Base-by-base conservation (phyloP, 805 yeast species). In the Lachancea sp. region DNA sequence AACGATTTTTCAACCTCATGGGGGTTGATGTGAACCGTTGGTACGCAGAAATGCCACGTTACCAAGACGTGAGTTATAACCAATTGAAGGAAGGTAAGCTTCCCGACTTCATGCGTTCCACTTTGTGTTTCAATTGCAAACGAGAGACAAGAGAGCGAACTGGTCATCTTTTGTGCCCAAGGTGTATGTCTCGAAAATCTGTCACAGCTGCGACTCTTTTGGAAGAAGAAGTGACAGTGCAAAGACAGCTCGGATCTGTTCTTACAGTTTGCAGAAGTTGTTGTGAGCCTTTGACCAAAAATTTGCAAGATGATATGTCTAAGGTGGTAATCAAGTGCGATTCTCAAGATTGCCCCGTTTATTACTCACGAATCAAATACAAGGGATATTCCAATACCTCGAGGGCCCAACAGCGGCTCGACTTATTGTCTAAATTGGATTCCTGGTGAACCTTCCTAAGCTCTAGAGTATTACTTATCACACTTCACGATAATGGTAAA, bases 21-120 rank as follows among this genome's bases (percentile, higher is more conserved):
- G 98, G 98, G 0, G 92, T 83, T 2, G 83, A 87, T 61, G 71
- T 89, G 5, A 67, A 68, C 30, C 68, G 67, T 3, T 92, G 98
- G 98, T 84, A 78, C 47, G 60, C 61, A 8, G 84, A 78, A 20
- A 68, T 88, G 66, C 86, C 95, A 0, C 66, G 66, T 45, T 34
- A 38, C 8, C 43, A 38, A 18, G 45, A 43, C 25, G 21, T 34
- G 29, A 25, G 22, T 18, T 33, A 15, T n/a, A 15, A 29, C 8
- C 34, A 37, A n/a, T 12, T 15, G 12, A 29, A 30, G 19, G 36
- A 36, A 12, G 38, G 36, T 4, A 39, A 31, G 7, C 36, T 50
- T n/a, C 42, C 40, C n/a, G 37, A 37, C 3, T 41, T 57, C 26
- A 48, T 65, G 11, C 50, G 46, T n/a, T 48, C 52, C 8, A 41